A percentile compares a stretch with the other conserved stretches of the same genome.
Evolutionary conservation across 306 rosid genomes (phyloP).

Genomic region (Pyrus pyrifolia): DNA sequence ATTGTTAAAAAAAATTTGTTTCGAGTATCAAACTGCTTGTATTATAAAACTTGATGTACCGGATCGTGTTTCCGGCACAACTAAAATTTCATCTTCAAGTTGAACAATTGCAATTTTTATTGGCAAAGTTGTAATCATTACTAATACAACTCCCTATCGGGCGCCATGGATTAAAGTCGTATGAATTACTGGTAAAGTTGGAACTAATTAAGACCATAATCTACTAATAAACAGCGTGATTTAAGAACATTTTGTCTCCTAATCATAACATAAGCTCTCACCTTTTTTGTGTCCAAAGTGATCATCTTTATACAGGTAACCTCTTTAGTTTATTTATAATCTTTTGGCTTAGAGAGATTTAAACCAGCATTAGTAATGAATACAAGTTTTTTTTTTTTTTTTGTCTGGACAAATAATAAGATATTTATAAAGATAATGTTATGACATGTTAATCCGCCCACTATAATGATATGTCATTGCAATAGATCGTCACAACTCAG

Average conservation of each 20-base stretch:
- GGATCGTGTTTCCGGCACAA: no score
- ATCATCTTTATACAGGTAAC: no score
- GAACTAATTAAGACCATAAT: slow-evolving; percentile 3
- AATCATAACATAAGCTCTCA: slow-evolving; percentile 12
- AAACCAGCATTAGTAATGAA: not conserved
- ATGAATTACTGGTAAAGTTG: slow-evolving; percentile 26
- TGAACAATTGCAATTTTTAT: not conserved
- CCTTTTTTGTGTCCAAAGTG: not conserved
- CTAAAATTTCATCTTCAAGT: not conserved
- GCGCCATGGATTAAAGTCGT: slow-evolving; percentile 21
- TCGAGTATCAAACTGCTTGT: no score
- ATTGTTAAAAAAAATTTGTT: no score
- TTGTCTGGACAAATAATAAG: no score
- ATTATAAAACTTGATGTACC: no score
- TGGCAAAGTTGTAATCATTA: slow-evolving; percentile 29
- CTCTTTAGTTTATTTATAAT: no score
- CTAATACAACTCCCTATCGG: not conserved
- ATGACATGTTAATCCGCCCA: not conserved
- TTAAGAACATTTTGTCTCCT: slow-evolving; percentile 37
- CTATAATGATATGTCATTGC: no score
- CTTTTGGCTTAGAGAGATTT: not conserved
- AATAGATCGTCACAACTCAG: not conserved
- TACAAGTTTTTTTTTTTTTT: no score
- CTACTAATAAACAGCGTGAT: slow-evolving; percentile 24
- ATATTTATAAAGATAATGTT: no score